Base-by-base conservation (phyloP, 2,329 filamentous ascomycete genomes). In the Zymoseptoria crescenta region DNA sequence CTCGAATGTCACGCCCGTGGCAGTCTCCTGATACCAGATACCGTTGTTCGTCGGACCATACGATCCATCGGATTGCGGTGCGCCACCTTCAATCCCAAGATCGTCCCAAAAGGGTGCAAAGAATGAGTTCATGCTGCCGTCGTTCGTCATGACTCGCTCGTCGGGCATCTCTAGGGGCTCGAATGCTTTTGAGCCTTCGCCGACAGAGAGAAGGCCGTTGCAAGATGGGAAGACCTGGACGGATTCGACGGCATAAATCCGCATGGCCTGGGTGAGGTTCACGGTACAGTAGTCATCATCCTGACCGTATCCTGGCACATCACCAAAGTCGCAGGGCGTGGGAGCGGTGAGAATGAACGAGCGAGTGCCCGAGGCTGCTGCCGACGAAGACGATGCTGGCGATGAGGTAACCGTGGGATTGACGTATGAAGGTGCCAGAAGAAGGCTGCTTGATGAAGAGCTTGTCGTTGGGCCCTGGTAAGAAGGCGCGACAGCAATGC, bases 221-320 rank as follows among this genome's bases (percentile, higher is more conserved):
- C 65, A 68, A 57, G 62, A 60, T 49, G 70, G 63, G 62, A 67
- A 70, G 53, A 64, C 62, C 3, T 55, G 56, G n/a, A 58, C 59
- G 35, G 58, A 62, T 8, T 59, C 57, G 35, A 58, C 49, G 24
- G 56, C 27, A 62, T 70, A 72, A 50, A 72, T 62, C 7, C 55
- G 55, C 56, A 72, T 65, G 8, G 62, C 29, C 60, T 70, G 69
- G n/a, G 69, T 66, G 16, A 72, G 65, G 56, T 65, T 59, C 52
- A 74, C 64, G 51, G 66, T 56, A 61, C 69, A 70, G 66, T 69
- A 74, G 57, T 59, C 63, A 60, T 74, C 72, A 60, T 74, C 72
- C 60, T 72, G 64, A 29, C 66, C 64, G 21, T 58, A 64, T 56
- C 60, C 56, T 8, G 64, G 50, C 24, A 27, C 51, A 45, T 69